Conservation (phyloP, 176 grass and related monocot species). For the Cenchrus fungigraminus region DNA sequence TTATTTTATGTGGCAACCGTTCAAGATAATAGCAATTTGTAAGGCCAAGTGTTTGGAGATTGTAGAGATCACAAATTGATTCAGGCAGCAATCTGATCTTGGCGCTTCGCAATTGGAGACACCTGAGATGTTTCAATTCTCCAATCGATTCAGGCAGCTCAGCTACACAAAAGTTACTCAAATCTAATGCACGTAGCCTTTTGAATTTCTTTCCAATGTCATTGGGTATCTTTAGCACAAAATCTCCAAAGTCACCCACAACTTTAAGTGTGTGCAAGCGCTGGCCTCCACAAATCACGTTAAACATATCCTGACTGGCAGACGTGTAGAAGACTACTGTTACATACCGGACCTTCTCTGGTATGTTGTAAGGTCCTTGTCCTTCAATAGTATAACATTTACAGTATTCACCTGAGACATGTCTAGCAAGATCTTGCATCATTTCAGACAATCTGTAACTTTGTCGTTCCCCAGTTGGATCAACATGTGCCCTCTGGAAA, state of each 20-base stretch:
- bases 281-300: not conserved
- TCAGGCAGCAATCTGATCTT: conserved; percentile 37
- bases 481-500: conserved; percentile 1
- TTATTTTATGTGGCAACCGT: conserved; percentile 41
- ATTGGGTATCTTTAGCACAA: conserved; percentile 1
- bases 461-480: not conserved
- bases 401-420: conserved; percentile 29
- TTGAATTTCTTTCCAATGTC: conserved; percentile 30
- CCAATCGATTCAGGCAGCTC: conserved; percentile 47
- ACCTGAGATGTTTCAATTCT: conserved; percentile 55
- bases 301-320: not conserved
- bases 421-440: conserved; percentile 9
- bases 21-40: conserved; percentile 50
- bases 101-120: conserved; percentile 49
- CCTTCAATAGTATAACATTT: conserved; percentile 28
- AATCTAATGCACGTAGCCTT: conserved; percentile 44
- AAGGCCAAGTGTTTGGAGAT: conserved; percentile 57
- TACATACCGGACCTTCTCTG: conserved; percentile 30
- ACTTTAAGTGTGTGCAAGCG: conserved; percentile 49
- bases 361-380: not conserved
- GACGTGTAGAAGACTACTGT: not conserved
- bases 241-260: not conserved
- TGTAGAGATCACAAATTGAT: conserved; percentile 42
- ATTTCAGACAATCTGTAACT: conserved; percentile 35
- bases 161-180: conserved; percentile 39